Conservation (phyloP, 1,284 basidiomycete genomes). For the Stereum hirsutum region DNA sequence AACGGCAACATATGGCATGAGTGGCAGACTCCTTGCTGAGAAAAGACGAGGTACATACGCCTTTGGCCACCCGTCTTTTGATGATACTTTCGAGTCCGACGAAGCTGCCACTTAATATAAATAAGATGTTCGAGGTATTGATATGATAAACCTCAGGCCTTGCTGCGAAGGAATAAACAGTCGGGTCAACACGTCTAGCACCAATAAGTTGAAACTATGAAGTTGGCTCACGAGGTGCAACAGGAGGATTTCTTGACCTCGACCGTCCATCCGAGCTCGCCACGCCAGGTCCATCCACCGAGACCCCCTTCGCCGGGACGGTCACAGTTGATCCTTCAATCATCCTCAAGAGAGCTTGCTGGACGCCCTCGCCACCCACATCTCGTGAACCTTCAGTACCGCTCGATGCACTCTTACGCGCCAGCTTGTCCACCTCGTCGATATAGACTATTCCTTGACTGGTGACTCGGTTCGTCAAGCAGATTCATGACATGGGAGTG, state of each 20-base stretch:
- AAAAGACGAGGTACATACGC: slow-evolving; percentile 65
- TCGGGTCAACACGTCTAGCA: background rate
- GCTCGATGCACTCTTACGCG: slow-evolving; percentile 50
- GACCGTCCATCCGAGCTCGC: slow-evolving; percentile 34
- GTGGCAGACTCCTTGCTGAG: background rate
- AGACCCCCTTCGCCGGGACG: slow-evolving; percentile 64
- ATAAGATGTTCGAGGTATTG: slow-evolving; percentile 85
- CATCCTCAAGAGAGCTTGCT: slow-evolving; percentile 86
- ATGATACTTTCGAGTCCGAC: slow-evolving; percentile 85
- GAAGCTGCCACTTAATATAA: slow-evolving; percentile 90
- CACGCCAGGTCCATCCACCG: slow-evolving; percentile 32
- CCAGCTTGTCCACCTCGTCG: slow-evolving; percentile 94
- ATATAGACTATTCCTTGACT: slow-evolving; percentile 93
- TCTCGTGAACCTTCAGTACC: slow-evolving; percentile 76
- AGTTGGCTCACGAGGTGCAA: slow-evolving; percentile 21
- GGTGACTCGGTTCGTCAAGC: too few relatives aligned
- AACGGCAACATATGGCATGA: too few relatives aligned
- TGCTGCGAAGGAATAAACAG: slow-evolving; percentile 32
- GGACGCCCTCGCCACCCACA: slow-evolving; percentile 94
- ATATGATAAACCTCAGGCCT: slow-evolving; percentile 65
- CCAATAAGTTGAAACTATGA: background rate
- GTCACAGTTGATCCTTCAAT: slow-evolving; percentile 87
- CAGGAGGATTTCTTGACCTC: slow-evolving; percentile 28
- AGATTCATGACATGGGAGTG: slow-evolving; percentile 3
- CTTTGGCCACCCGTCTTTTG: slow-evolving; percentile 71